These are phyloP conservation scores for Orbilia javanica DNA, from an alignment of 2,329 filamentous ascomycete species.

Conservation along the genomic window DNA sequence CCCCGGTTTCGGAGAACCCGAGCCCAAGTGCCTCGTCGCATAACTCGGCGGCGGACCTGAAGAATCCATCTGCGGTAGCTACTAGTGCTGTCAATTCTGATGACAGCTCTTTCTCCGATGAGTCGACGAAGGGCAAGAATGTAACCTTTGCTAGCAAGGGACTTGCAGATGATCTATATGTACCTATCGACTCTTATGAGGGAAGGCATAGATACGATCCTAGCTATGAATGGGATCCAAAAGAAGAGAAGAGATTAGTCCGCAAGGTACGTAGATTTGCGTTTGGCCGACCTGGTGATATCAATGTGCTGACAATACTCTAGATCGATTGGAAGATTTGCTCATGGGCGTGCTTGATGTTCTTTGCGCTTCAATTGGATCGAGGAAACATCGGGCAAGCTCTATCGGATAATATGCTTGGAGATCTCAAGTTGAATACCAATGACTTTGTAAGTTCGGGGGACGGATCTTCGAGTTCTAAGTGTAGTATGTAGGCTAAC, in stretches of 20 bases:
- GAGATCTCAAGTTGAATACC: conserved; percentile 68
- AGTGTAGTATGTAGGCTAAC: background rate
- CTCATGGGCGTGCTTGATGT: conserved; percentile 71
- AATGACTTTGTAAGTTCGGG: conserved; percentile 68
- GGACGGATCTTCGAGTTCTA: background rate
- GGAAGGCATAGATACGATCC: conserved; percentile 73
- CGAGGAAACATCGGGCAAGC: conserved; percentile 74
- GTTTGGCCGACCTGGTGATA: background rate
- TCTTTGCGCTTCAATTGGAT: conserved; percentile 75
- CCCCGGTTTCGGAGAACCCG: conserved; percentile 23
- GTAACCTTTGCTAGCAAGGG: conserved; percentile 64
- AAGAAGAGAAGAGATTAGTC: conserved; percentile 72
- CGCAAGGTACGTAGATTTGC: conserved; percentile 66
- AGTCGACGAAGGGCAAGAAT: conserved; percentile 19
- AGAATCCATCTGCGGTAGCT: conserved; percentile 27
- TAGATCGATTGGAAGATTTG: conserved; percentile 66
- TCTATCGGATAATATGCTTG: conserved; percentile 73
- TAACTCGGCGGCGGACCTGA: conserved; percentile 28
- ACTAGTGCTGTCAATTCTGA: conserved; percentile 1
- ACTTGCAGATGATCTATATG: conserved; percentile 65
- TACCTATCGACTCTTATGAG: conserved; percentile 72
- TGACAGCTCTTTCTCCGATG: conserved; percentile 40
- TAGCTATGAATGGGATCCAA: conserved; percentile 70
- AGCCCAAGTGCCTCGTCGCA: background rate
- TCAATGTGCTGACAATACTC: background rate